Evolutionary conservation across 2,329 filamentous ascomycete genomes (phyloP).

Genomic region (Cercospora nicotianae): DNA sequence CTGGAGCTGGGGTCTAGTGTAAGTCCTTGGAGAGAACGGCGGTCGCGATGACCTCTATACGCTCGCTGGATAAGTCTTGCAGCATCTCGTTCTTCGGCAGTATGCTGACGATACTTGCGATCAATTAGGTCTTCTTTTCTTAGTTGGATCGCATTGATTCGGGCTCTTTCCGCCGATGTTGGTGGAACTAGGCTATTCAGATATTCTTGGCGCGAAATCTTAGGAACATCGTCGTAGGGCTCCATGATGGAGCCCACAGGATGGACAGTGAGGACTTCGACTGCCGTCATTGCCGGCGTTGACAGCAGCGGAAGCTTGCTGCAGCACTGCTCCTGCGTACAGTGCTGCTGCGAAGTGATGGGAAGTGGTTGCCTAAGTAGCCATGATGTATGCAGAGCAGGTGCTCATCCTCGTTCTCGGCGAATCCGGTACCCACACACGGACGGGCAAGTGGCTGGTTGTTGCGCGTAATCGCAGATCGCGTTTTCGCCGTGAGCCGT

Average conservation of each 20-base stretch:
- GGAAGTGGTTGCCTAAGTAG: neutral
- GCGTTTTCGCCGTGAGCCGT: neutral
- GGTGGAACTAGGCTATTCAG: constrained; percentile 29
- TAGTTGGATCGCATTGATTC: constrained; percentile 32
- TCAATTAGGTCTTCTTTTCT: constrained; percentile 30
- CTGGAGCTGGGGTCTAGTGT: constrained; percentile 66
- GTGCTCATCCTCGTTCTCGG: neutral
- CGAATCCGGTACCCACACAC: neutral
- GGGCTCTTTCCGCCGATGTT: constrained; percentile 21
- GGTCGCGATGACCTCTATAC: constrained; percentile 73
- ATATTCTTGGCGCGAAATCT: constrained; percentile 30
- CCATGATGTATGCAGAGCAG: neutral
- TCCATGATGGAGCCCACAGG: neutral
- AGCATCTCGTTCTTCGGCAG: constrained; percentile 31
- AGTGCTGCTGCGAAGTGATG: neutral
- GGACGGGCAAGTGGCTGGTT: neutral
- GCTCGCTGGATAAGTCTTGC: constrained; percentile 52
- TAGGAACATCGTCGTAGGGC: neutral
- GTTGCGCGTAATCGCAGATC: neutral
- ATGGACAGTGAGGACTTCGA: neutral
- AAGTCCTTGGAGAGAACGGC: constrained; percentile 69
- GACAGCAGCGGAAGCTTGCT: neutral
- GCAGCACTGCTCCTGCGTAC: neutral
- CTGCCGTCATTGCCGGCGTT: neutral
- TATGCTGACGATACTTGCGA: constrained; percentile 30